Conservation (phyloP, 106 monocot species). For the Vanilla planifolia region DNA sequence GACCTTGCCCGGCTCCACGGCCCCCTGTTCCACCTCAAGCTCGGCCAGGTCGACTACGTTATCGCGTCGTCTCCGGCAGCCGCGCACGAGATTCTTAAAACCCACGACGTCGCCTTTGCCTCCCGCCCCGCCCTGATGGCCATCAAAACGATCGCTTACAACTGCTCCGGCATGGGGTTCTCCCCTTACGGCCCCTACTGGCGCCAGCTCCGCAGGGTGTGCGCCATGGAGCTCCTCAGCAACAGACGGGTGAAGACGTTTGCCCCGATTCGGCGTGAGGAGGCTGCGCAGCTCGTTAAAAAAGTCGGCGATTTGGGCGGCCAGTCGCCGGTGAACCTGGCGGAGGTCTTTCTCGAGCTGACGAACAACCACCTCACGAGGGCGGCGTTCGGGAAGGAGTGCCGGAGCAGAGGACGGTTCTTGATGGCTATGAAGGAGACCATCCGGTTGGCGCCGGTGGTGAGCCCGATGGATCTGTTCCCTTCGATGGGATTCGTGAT, state of each 20-base stretch:
- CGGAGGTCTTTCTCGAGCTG: background rate
- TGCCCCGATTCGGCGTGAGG: constrained; percentile 1
- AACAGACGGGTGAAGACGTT: constrained; percentile 12
- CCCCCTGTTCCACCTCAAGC: constrained; percentile 18
- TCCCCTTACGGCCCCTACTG: constrained; percentile 23
- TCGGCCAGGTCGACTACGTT: constrained; percentile 12
- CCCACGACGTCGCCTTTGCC: constrained; percentile 21
- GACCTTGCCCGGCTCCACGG: constrained; percentile 10
- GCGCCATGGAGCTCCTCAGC: constrained; percentile 18
- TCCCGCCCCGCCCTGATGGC: background rate
- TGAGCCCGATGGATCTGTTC: background rate
- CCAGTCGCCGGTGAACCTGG: background rate
- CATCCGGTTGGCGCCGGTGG: background rate
- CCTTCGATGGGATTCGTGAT: background rate
- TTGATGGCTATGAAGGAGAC: background rate
- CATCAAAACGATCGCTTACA: background rate
- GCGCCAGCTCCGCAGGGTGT: constrained; percentile 20
- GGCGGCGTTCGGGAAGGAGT: background rate
- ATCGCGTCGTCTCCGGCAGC: constrained; percentile 11
- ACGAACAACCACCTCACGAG: background rate
- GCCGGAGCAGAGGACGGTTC: background rate
- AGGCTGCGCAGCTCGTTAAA: background rate
- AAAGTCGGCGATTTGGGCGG: background rate
- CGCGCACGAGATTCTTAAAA: constrained; percentile 11
- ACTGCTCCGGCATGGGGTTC: constrained; percentile 8